phyloP scores from a whole-genome alignment of 2,329 filamentous ascomycete genomes.

The Cytospora paraplurivora region DNA sequence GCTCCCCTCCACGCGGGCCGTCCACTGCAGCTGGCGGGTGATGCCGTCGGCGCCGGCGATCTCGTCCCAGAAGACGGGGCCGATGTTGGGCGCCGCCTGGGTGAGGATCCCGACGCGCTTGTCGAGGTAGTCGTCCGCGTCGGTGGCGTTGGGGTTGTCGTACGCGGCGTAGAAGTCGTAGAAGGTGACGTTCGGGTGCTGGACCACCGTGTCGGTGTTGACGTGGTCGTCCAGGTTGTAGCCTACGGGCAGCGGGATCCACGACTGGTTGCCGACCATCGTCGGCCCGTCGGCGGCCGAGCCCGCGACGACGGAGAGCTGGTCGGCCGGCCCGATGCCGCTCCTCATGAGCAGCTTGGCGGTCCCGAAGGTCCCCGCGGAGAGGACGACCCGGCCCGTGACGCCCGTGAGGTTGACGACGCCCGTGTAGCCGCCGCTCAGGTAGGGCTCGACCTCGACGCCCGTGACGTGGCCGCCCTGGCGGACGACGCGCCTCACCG shows the following conservation, averaged over 20 bases:
- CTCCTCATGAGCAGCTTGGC: slow-evolving; percentile 69
- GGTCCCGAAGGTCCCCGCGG: slow-evolving; percentile 70
- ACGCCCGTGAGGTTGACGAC: slow-evolving; percentile 60
- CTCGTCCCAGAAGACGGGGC: slow-evolving; percentile 62
- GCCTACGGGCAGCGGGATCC: slow-evolving; percentile 60
- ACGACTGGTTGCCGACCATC: slow-evolving; percentile 53
- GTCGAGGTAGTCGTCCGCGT: slow-evolving; percentile 49
- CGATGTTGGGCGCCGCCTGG: slow-evolving; percentile 67
- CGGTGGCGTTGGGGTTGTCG: slow-evolving; percentile 47
- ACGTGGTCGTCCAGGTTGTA: slow-evolving; percentile 60
- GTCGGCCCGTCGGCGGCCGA: slow-evolving; percentile 51
- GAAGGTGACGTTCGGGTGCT: slow-evolving; percentile 50
- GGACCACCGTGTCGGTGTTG: slow-evolving; percentile 50
- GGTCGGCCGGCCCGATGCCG: slow-evolving; percentile 65
- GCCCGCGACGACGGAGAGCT: slow-evolving; percentile 55
- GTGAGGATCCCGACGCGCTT: slow-evolving; percentile 61
- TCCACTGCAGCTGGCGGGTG: slow-evolving; percentile 66
- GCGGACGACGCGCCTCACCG: slow-evolving; percentile 68
- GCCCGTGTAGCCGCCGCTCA: slow-evolving; percentile 57
- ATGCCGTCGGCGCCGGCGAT: slow-evolving; percentile 60
- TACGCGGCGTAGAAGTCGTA: slow-evolving; percentile 69
- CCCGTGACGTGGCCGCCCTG: slow-evolving; percentile 64
- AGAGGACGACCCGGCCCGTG: slow-evolving; percentile 67
- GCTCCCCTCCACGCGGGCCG: slow-evolving; percentile 50
- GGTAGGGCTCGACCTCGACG: slow-evolving; percentile 63